Conservation (phyloP, 2,329 filamentous ascomycete species). For the Hortaea werneckii region DNA sequence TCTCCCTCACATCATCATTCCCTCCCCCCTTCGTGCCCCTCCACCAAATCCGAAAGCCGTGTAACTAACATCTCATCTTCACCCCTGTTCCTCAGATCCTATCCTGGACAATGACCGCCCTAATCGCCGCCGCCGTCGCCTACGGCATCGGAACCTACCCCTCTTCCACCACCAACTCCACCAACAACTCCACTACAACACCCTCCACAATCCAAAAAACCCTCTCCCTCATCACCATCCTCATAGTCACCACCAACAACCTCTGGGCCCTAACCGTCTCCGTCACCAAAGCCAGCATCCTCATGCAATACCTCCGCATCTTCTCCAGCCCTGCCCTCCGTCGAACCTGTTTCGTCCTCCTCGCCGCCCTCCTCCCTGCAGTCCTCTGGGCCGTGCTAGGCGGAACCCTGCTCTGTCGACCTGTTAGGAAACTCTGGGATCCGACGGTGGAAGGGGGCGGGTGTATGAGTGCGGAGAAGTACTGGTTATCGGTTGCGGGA, state of each 20-base stretch:
- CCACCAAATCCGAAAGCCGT: not conserved
- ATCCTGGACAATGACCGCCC: slow-evolving; percentile 20
- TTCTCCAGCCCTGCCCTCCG: slow-evolving; percentile 32
- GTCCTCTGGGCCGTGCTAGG: slow-evolving; percentile 26
- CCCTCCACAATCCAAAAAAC: slow-evolving; percentile 1
- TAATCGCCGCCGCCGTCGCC: slow-evolving; percentile 17
- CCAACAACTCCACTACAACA: not conserved
- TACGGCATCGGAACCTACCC: slow-evolving; percentile 16
- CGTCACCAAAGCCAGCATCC: slow-evolving; percentile 37
- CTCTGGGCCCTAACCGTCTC: slow-evolving; percentile 25
- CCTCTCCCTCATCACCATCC: slow-evolving; percentile 13
- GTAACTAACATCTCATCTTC: no score
- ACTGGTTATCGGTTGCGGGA: slow-evolving; percentile 36
- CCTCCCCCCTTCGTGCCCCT: not conserved
- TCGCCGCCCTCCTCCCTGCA: slow-evolving; percentile 21
- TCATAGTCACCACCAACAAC: slow-evolving; percentile 24
- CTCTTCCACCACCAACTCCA: not conserved
- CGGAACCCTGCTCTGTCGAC: slow-evolving; percentile 33
- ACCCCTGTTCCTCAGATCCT: slow-evolving; percentile 13
- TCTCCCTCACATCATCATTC: no score
- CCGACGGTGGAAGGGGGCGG: slow-evolving; percentile 15
- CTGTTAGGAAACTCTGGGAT: slow-evolving; percentile 33
- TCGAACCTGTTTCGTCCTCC: no score
- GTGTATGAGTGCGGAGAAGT: slow-evolving; percentile 30
- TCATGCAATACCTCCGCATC: slow-evolving; percentile 41